Base-by-base conservation (phyloP, 345 rosid genomes). In the Linum lewisii region DNA sequence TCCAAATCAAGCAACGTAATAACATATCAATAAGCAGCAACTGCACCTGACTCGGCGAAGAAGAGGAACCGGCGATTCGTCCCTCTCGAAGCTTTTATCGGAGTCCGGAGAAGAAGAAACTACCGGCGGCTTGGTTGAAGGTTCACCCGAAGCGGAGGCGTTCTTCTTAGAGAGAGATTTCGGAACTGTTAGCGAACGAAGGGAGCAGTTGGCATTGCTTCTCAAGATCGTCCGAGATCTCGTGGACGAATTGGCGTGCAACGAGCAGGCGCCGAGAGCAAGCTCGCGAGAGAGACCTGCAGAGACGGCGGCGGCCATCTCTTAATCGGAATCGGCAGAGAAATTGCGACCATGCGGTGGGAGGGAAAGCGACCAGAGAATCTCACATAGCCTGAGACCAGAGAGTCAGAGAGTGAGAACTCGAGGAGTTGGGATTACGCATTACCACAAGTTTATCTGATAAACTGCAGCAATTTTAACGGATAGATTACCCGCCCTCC, bases 241-340 rank as follows among this genome's bases (percentile, higher is more conserved):
- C 32, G 25, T 24, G 1, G 42, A 24, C 2, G 79, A 69, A 5
- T 64, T 37, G 2, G 67, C 52, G 0, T 20, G 78, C 8, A 53
- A 59, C 4, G 60, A 42, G 64, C 70, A 24, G 34, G 54, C 47
- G 54, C 59, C 64, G 54, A 75, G 73, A 34, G 60, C 60, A 47
- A 42, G 47, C 47, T 54, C 59, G 64, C 15, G 66, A 3, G 80
- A 79, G 65, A 71, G 57, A 26, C 56, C 45, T 51, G 79, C 56
- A 2, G 80, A 78, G 65, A 71, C 57, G 22, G 58, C 45, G 55
- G 79, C 56, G 62, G 79, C 80, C 86, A 81, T 79, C 59, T 51
- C 47, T 42, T 11, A 42, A 11, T 42, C 47, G 47, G 47, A 42
- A 16, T 42, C 47, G 47, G 47, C 2, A 11, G 47, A 16, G 47